A percentile compares a stretch with the other conserved stretches of the same genome.
Evolutionary conservation across 179 eudicot genomes (phyloP).

Genomic region (Spinacia oleracea): DNA sequence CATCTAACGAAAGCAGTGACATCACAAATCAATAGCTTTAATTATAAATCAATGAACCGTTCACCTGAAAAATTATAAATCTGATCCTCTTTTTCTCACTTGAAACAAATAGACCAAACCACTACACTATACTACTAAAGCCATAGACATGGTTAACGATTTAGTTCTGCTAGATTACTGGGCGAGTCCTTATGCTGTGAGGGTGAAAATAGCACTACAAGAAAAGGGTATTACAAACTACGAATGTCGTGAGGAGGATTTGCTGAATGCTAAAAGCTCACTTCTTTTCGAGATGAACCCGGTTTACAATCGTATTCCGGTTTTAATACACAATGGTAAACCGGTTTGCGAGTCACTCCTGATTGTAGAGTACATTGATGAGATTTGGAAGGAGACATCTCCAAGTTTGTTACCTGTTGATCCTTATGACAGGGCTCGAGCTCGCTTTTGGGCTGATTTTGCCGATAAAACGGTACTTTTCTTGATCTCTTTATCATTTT

Average conservation of each 20-base stretch:
- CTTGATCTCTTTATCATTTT: no score
- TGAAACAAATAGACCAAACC: no score
- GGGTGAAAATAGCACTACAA: slow-evolving; percentile 11
- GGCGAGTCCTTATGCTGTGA: slow-evolving; percentile 4
- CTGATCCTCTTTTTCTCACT: no score
- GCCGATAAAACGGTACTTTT: slow-evolving; percentile 46
- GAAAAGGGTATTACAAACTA: slow-evolving; percentile 14
- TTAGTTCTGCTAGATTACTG: slow-evolving; percentile 4
- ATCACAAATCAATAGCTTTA: no score
- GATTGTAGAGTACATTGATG: slow-evolving; percentile 20
- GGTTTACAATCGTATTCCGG: slow-evolving; percentile 6
- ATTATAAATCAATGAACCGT: no score
- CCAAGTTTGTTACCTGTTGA: slow-evolving; percentile 8
- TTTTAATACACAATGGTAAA: slow-evolving; percentile 15
- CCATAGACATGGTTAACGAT: neutral
- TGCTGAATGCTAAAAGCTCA: neutral
- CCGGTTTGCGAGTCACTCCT: slow-evolving; percentile 19
- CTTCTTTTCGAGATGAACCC: slow-evolving; percentile 21
- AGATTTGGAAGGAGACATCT: slow-evolving; percentile 14
- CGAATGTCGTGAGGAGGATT: neutral
- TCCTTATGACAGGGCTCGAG: slow-evolving; percentile 13
- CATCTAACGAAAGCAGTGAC: no score
- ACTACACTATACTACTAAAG: no score
- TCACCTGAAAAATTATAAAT: no score
- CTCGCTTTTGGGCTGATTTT: slow-evolving; percentile 27